Conservation (phyloP, 176 grass and related monocot species). For the Zizania latifolia region DNA sequence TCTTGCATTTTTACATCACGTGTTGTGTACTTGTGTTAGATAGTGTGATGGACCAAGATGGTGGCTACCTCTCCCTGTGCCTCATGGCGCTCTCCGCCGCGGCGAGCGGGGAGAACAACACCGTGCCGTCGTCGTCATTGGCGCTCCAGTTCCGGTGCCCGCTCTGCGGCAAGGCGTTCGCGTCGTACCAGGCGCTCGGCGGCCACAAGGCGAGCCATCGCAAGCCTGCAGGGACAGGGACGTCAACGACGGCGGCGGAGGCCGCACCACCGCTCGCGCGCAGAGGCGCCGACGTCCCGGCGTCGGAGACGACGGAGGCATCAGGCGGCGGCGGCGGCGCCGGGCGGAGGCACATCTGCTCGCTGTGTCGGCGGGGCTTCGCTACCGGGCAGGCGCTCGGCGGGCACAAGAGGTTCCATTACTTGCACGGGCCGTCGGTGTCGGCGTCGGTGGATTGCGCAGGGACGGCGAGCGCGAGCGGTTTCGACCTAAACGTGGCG, state of each 20-base stretch:
- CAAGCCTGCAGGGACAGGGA: too few relatives aligned
- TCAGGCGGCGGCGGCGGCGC: background rate
- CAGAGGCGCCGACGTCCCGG: background rate
- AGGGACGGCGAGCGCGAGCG: conserved; percentile 6
- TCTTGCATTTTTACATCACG: background rate
- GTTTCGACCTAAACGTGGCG: conserved; percentile 55
- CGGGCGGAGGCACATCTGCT: conserved; percentile 34
- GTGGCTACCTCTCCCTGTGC: conserved; percentile 15
- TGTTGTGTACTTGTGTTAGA: too few relatives aligned
- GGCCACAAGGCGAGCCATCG: conserved; percentile 73
- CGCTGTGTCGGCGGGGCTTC: conserved; percentile 42
- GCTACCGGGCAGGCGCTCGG: conserved; percentile 63
- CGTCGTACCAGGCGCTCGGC: conserved; percentile 59
- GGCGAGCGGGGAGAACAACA: background rate
- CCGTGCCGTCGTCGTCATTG: background rate
- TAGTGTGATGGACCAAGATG: background rate
- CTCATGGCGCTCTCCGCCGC: conserved; percentile 16
- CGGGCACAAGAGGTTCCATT: conserved; percentile 71
- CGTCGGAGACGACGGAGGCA: too few relatives aligned
- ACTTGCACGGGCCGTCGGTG: conserved; percentile 38
- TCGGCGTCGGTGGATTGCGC: conserved; percentile 1
- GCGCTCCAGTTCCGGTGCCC: conserved; percentile 35
- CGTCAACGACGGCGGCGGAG: too few relatives aligned
- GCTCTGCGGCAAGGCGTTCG: conserved; percentile 51
- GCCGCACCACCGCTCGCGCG: background rate